Conservation (phyloP, 768 basidiomycete genomes). For the Lentinula sp. region DNA sequence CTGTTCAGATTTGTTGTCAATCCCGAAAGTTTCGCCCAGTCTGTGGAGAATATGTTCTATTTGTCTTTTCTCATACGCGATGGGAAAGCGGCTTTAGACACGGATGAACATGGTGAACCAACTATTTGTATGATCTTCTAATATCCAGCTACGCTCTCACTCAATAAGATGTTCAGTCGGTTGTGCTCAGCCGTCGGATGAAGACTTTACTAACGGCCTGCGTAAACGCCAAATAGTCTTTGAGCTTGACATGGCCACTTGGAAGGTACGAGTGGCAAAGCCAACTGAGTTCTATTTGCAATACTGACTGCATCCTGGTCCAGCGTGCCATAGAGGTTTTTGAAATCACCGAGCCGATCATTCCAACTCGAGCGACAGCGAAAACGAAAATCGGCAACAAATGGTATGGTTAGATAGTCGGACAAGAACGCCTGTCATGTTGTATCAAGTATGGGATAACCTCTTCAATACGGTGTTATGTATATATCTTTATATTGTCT, state of each 20-base stretch:
- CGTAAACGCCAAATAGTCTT: conserved; percentile 82
- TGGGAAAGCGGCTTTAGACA: conserved; percentile 71
- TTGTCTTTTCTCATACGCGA: conserved; percentile 89
- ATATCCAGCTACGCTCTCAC: neutral
- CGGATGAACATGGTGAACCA: conserved; percentile 62
- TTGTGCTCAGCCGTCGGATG: conserved; percentile 57
- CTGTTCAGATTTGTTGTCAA: conserved; percentile 87
- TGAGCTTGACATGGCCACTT: conserved; percentile 87
- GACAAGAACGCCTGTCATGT: neutral
- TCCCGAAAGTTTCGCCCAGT: conserved; percentile 86
- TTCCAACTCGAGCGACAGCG: conserved; percentile 68
- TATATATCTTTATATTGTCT: neutral
- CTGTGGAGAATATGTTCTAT: conserved; percentile 96
- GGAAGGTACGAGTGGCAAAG: conserved; percentile 53
- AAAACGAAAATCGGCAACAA: conserved; percentile 52
- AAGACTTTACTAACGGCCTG: conserved; percentile 58
- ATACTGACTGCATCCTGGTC: neutral
- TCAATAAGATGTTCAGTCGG: conserved; percentile 32
- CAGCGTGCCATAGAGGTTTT: conserved; percentile 88
- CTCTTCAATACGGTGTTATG: neutral
- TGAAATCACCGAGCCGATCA: conserved; percentile 66
- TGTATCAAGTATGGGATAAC: neutral
- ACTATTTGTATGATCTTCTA: conserved; percentile 48
- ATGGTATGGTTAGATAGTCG: conserved; percentile 59
- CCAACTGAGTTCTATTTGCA: neutral